A percentile compares a stretch with the other conserved stretches of the same genome.
Conservation (phyloP, 257 asterid species). For the Echites panduratus region DNA sequence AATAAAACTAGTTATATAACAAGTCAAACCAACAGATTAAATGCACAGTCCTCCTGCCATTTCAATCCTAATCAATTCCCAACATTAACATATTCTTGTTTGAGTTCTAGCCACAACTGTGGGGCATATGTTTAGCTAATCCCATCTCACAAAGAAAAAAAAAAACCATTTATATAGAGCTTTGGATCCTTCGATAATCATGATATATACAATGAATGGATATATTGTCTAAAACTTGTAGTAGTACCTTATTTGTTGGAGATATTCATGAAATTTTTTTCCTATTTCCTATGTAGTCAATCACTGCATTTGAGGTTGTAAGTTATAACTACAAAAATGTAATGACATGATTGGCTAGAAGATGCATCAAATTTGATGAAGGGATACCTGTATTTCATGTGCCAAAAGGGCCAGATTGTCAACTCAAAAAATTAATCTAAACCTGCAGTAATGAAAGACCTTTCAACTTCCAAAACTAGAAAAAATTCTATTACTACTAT, state of each 20-base stretch:
- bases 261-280: neutral
- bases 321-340: neutral
- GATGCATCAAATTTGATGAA: neutral
- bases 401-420: slow-evolving; percentile 7
- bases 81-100: slow-evolving; percentile 12
- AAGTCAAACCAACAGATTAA: slow-evolving; percentile 19
- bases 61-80: slow-evolving; percentile 9
- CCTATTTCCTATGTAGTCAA: neutral
- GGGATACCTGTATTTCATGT: neutral
- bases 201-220: neutral
- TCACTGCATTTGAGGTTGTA: neutral
- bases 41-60: neutral
- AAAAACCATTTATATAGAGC: too few relatives aligned
- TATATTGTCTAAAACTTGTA: neutral
- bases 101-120: neutral
- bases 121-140: slow-evolving; percentile 9
- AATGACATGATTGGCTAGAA: neutral
- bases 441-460: neutral
- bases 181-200: too few relatives aligned
- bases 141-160: neutral
- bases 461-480: neutral
- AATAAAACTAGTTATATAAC: neutral
- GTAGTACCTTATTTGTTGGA: neutral
- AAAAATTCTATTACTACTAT: neutral
- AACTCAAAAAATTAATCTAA: neutral